Base-by-base conservation (phyloP, 148 eudicot species). In the Rhododendron griersonianum region DNA sequence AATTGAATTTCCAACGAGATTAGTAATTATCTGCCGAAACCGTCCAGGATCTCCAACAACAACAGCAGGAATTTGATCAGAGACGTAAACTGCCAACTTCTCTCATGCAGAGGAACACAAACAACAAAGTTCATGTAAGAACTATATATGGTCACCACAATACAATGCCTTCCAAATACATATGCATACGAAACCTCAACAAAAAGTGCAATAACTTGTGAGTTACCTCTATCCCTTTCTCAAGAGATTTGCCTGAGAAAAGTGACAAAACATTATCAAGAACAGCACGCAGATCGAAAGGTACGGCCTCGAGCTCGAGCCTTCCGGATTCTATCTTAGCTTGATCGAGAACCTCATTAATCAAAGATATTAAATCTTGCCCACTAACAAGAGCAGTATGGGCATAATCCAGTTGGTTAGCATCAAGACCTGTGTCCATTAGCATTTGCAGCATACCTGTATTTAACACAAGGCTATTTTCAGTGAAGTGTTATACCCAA, bases 241-340 rank as follows among this genome's bases (percentile, higher is more conserved):
- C 93, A 35, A 88, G 91, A 77, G 95, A 94, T 89, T 94, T 97
- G 59, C 88, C 93, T 8, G 95, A 94, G 88, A 93, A 89, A 23
- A 95, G 86, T 67, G 98, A 97, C 48, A 94, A 88, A 69, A 94
- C 93, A 81, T 95, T 91, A 82, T 97, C 99, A 41, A 95, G 96
- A 90, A 92, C 87, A 67, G 89, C 89, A 50, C 98, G 95, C 82
- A 95, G 87, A 88, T 95, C 95, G 87, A 97, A 97, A 53, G 94
- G 93, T 81, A 94, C 98, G 59, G 95, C 88, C 90, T 95, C 98
- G 10, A 97, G 94, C 89, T 97, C 99, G 59, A 97, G 98, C 89
- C 93, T 92, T 81, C 98, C 98, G 45, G 99, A 92, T 91, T 97
- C 99, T 84, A 97, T 97, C 91, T 97, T 97, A 80, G 99, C 98